phyloP scores from a whole-genome alignment of 2,329 filamentous ascomycete species.

The Ophiosphaerella narmari region DNA sequence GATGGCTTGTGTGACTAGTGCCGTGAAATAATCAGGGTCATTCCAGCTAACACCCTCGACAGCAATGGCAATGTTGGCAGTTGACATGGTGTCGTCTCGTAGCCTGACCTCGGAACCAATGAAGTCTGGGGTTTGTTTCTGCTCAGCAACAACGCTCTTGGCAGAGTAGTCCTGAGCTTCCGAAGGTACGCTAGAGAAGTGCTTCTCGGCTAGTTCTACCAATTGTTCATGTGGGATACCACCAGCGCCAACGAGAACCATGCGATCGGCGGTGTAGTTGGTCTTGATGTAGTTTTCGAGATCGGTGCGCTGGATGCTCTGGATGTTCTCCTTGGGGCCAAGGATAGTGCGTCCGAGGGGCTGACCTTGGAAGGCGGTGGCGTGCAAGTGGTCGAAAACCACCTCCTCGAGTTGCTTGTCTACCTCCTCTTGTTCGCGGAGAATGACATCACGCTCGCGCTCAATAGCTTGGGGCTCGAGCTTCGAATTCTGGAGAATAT shows the following conservation, averaged over 20 bases:
- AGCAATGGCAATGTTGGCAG: slow-evolving; percentile 96
- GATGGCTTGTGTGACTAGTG: slow-evolving; percentile 94
- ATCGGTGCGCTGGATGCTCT: slow-evolving; percentile 90
- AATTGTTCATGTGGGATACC: slow-evolving; percentile 93
- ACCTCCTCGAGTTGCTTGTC: slow-evolving; percentile 99
- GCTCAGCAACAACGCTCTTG: slow-evolving; percentile 70
- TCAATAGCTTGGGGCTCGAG: slow-evolving; percentile 91
- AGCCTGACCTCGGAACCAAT: slow-evolving; percentile 94
- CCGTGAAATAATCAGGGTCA: slow-evolving; percentile 98
- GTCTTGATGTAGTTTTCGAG: slow-evolving; percentile 96
- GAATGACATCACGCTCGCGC: slow-evolving; percentile 97
- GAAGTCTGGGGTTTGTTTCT: slow-evolving; percentile 91
- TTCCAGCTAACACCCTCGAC: slow-evolving; percentile 99
- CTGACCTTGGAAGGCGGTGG: slow-evolving; percentile 96
- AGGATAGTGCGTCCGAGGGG: slow-evolving; percentile 96
- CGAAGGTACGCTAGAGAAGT: slow-evolving; percentile 81
- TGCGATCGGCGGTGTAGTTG: slow-evolving; percentile 99
- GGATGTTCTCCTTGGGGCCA: slow-evolving; percentile 97
- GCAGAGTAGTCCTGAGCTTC: slow-evolving; percentile 76
- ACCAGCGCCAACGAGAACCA: slow-evolving; percentile 96
- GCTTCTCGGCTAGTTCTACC: slow-evolving; percentile 93
- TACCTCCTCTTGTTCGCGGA: slow-evolving; percentile 98
- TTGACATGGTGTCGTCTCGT: slow-evolving; percentile 93
- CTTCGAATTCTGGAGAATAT: slow-evolving; percentile 99
- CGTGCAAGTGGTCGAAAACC: slow-evolving; percentile 98